Evolutionary conservation across 768 basidiomycete species (phyloP).

Genomic region (Podaxis mareebaensis): DNA sequence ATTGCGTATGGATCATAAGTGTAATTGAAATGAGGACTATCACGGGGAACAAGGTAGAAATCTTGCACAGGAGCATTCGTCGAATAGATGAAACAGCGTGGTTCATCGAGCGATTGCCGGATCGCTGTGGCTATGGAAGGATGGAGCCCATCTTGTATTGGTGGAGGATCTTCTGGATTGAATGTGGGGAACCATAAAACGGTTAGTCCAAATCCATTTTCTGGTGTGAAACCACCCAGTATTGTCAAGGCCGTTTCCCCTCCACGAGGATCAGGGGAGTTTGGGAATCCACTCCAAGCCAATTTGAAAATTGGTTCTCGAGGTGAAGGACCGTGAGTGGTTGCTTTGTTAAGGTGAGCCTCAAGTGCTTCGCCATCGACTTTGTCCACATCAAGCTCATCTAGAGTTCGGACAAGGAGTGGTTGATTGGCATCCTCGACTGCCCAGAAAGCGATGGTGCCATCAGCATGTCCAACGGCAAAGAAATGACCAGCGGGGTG

Average conservation of each 20-base stretch:
- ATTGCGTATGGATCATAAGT: constrained; percentile 71
- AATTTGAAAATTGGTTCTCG: constrained; percentile 86
- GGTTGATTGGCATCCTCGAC: constrained; percentile 76
- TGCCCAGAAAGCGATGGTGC: constrained; percentile 83
- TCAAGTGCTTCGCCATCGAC: constrained; percentile 53
- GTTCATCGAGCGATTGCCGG: constrained; percentile 53
- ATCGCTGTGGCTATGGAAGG: constrained; percentile 62
- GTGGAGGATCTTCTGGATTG: constrained; percentile 47
- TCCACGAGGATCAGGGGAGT: constrained; percentile 61
- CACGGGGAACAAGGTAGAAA: constrained; percentile 71
- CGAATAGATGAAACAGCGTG: constrained; percentile 56
- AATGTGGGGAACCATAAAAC: constrained; percentile 70
- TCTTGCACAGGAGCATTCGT: constrained; percentile 69
- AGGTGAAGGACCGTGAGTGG: constrained; percentile 18
- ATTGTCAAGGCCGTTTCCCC: constrained; percentile 75
- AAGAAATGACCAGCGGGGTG: constrained; percentile 79
- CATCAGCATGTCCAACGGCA: constrained; percentile 80
- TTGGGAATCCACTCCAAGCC: constrained; percentile 78
- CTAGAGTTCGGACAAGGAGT: constrained; percentile 71
- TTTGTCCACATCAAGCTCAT: constrained; percentile 51
- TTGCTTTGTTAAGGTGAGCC: constrained; percentile 29
- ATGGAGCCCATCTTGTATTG: constrained; percentile 36
- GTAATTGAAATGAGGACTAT: constrained; percentile 68
- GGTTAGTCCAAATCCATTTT: constrained; percentile 61
- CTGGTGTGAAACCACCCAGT: constrained; percentile 69